A percentile compares a stretch with the other conserved stretches of the same genome.
Conservation (phyloP, 2,329 filamentous ascomycete genomes). For the Domatiomyces globalis region DNA sequence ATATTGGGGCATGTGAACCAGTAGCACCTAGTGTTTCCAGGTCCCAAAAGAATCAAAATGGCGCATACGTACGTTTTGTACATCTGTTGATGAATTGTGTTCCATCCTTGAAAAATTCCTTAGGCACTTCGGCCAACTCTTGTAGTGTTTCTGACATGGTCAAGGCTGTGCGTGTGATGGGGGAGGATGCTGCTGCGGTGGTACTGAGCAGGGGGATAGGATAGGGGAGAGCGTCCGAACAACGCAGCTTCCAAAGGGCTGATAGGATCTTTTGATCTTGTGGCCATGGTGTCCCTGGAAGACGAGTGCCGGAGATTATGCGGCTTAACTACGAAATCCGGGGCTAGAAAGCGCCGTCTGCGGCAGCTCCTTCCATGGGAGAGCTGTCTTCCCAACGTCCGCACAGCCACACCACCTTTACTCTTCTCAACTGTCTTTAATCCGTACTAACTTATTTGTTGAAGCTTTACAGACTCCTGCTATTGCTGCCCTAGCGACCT, state of each 20-base stretch:
- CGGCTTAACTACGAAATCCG: neutral
- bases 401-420: neutral
- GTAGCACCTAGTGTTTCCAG: neutral
- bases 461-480: neutral
- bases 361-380: neutral
- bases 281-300: neutral
- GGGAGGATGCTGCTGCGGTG: neutral
- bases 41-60: too few relatives aligned
- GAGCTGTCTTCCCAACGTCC: neutral
- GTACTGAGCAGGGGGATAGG: neutral
- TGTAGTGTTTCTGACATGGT: conserved; percentile 34
- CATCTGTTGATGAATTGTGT: conserved; percentile 35
- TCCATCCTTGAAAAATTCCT: conserved; percentile 39
- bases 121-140: conserved; percentile 45
- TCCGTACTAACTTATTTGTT: neutral
- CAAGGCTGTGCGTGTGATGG: neutral
- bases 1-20: neutral
- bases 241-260: neutral
- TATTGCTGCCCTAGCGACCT: neutral
- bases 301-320: neutral
- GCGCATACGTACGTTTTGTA: conserved; percentile 31
- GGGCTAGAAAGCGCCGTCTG: too few relatives aligned
- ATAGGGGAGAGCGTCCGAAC: neutral
- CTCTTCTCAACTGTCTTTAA: neutral
- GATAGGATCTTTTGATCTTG: neutral